Evolutionary conservation across 441 rosid species (phyloP), one percentile per base, ranked within the genome.

Genomic region (Gossypium trilobum): DNA sequence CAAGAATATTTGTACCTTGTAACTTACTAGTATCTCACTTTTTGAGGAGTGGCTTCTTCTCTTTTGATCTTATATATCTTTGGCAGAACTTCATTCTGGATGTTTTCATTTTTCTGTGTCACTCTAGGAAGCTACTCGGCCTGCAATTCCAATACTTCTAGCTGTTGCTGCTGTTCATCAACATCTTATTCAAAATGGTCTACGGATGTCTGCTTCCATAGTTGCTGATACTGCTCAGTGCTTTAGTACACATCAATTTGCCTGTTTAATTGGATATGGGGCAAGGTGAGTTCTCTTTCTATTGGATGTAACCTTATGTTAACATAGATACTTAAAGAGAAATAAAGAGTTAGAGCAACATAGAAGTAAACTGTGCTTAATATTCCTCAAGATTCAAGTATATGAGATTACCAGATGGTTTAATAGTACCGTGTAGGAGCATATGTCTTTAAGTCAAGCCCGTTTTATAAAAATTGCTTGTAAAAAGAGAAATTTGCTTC

Each of bases 101-200:
- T 63, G 73, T 10, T 52, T 42, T 61, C 63, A 31, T 46, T 36
- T 19, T 64, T 46, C 52, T 2, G 23, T 71, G 73, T 69, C 70
- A 17, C 74, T 75, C 78, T 83, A 95, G 99, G 96, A 92, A 80
- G 88, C 98, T 50, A 92, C 98, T 20, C 78, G 92, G 57, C 98
- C 98, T 80, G 87, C 95, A 74, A 81, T 95, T 55, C 99, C 99
- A 13, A 88, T 95, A 75, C 90, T 95, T 81, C 90, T 95, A 82
- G 98, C 99, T 72, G 98, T 95, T 75, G 98, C 98, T 20, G 93
- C 99, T 65, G 93, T 95, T 73, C 99, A 92, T 85, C 99, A 95
- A 78, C 99, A 95, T 89, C 99, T 95, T 78, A 92, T 95, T 81
- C 92, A 92, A 80, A 95, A 95, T 77, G 98, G 99, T 61, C 78